A percentile compares a stretch with the other conserved stretches of the same genome.
These are phyloP conservation scores for Mycena rebaudengoi DNA, from an alignment of 768 basidiomycete genomes.

Conservation along the genomic window DNA sequence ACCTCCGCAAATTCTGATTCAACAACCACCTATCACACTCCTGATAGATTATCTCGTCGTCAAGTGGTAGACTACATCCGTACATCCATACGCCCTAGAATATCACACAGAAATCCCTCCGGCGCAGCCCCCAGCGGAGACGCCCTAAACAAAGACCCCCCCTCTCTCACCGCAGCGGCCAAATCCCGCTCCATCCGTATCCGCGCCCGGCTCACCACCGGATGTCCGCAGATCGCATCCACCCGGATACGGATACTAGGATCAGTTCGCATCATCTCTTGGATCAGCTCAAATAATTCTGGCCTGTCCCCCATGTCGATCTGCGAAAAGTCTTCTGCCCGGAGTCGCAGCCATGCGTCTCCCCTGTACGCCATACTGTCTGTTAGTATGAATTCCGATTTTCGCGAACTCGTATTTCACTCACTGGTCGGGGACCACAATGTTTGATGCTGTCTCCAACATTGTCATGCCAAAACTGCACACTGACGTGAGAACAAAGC, in stretches of 20 bases:
- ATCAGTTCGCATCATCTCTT: slow-evolving; percentile 80
- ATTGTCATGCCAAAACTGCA: slow-evolving; percentile 93
- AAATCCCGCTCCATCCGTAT: slow-evolving; percentile 62
- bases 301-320: slow-evolving; percentile 74
- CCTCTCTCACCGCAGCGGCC: too few relatives aligned
- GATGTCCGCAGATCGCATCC: slow-evolving; percentile 64
- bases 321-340: slow-evolving; percentile 91
- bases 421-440: slow-evolving; percentile 96
- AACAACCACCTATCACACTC: slow-evolving; percentile 4
- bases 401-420: slow-evolving; percentile 44
- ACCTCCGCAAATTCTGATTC: too few relatives aligned
- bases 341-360: slow-evolving; percentile 91
- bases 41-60: slow-evolving; percentile 25
- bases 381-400: slow-evolving; percentile 36
- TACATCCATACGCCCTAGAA: slow-evolving; percentile 20
- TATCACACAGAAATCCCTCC: slow-evolving; percentile 50
- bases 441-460: slow-evolving; percentile 94
- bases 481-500: slow-evolving; percentile 52
- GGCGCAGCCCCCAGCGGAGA: slow-evolving; percentile 59
- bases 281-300: slow-evolving; percentile 73
- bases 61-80: slow-evolving; percentile 20
- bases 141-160: too few relatives aligned
- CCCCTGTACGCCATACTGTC: slow-evolving; percentile 63
- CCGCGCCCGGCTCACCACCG: slow-evolving; percentile 70
- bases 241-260: slow-evolving; percentile 67